These are phyloP conservation scores for Trichaptum fuscoviolaceum DNA, from an alignment of 768 basidiomycete species.

Conservation along the genomic window DNA sequence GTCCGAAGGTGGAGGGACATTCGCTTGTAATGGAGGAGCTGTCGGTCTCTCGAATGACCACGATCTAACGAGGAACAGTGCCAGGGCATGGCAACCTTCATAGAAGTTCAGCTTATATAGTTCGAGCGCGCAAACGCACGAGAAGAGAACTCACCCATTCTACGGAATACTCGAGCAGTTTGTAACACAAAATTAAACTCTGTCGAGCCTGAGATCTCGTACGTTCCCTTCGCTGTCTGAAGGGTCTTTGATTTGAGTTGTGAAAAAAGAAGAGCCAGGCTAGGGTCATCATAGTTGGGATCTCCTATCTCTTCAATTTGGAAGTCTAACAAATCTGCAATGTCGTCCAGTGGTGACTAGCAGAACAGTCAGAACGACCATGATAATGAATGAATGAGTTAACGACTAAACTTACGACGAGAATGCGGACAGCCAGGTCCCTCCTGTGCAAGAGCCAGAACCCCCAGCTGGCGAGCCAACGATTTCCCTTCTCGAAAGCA, in stretches of 20 bases:
- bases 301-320: slow-evolving; percentile 65
- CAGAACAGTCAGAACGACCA: slow-evolving; percentile 6
- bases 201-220: slow-evolving; percentile 78
- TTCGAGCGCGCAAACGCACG: neutral
- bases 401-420: slow-evolving; percentile 56
- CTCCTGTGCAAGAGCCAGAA: slow-evolving; percentile 90
- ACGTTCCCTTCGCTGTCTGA: slow-evolving; percentile 90
- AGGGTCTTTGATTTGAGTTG: slow-evolving; percentile 87
- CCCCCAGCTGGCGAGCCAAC: slow-evolving; percentile 94
- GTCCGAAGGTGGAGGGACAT: slow-evolving; percentile 5
- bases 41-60: slow-evolving; percentile 90
- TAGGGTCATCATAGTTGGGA: slow-evolving; percentile 91
- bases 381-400: neutral
- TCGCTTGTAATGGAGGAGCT: slow-evolving; percentile 22
- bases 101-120: slow-evolving; percentile 6
- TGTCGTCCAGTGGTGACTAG: slow-evolving; percentile 73
- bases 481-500: slow-evolving; percentile 83
- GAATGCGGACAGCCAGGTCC: slow-evolving; percentile 84
- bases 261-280: slow-evolving; percentile 84
- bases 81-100: slow-evolving; percentile 88
- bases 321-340: slow-evolving; percentile 54
- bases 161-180: slow-evolving; percentile 86
- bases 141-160: slow-evolving; percentile 68
- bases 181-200: slow-evolving; percentile 97
- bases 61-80: slow-evolving; percentile 79